Evolutionary conservation across 306 rosid species (phyloP), one percentile per base, ranked within the genome.

Genomic region (Begonia fuchsioides): DNA sequence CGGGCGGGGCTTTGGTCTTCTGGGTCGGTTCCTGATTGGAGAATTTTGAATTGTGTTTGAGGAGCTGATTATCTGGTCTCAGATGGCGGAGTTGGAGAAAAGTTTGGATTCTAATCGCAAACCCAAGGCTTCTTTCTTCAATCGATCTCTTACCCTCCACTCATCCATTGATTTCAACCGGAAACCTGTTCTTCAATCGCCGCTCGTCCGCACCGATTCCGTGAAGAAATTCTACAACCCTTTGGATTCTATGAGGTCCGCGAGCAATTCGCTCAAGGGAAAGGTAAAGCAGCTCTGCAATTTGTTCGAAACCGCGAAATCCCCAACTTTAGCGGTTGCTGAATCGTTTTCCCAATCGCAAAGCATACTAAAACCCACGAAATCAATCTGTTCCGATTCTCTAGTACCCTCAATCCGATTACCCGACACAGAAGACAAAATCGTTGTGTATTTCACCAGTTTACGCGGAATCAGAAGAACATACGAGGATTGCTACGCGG

Each of bases 401-500:
- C 45, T 73, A 46, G 49, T 55, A 44, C 43, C 66, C 14, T 53
- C 69, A 15, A 53, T 81, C n/a, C 72, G 81, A 14, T 43, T 90
- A 38, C 65, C 77, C 0, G 85, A 71, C 0, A 67, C 95, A 0
- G 94, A 82, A 57, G 95, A 85, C 32, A 64, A 95, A 39, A 77
- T 90, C 39, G 98, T 90, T 3, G 73, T 85, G 44, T 90, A 81
- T 14, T 53, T 81, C 19, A 90, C 98, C 12, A 85, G 95, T 58
- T 68, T 90, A 53, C 64, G 96, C 15, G 95, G 98, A 10, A 53
- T 90, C 54, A 75, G 98, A 12, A 69, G 98, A 57, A 90, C 98
- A 0, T 82, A 64, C 32, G 98, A 90, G 61, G 98, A 90, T 56
- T 90, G 98, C 63, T 75, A 80, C 35, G 83, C 96, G 1, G 96